Percentiles rank a stretch among this genome's conserved stretches.
phyloP scores from a whole-genome alignment of 331 rosid genomes.

The Quercus tomentella region DNA sequence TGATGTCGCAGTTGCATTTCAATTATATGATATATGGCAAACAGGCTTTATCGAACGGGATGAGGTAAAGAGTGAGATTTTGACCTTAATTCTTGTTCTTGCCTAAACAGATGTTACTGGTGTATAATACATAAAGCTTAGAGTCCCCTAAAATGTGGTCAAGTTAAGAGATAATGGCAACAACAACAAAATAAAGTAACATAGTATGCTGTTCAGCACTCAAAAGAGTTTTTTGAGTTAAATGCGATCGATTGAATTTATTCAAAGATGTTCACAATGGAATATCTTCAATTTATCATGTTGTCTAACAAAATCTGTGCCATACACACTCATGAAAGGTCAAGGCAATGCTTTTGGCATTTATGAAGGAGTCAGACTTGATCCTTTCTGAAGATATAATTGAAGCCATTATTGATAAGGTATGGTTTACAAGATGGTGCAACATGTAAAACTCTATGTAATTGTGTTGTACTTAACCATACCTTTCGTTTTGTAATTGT shows the following conservation, averaged over 20 bases:
- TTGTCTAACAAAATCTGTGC: not conserved
- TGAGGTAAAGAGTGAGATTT: slow-evolving; percentile 31
- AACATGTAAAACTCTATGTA: not conserved
- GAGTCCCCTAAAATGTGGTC: too few relatives aligned
- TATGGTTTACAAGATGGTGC: not conserved
- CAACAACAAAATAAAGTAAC: not conserved
- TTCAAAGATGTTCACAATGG: too few relatives aligned
- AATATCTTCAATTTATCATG: too few relatives aligned
- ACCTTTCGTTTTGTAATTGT: not conserved
- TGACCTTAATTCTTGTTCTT: not conserved
- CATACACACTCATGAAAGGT: slow-evolving; percentile 3
- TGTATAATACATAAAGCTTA: too few relatives aligned
- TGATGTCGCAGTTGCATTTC: slow-evolving; percentile 53
- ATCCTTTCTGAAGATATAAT: slow-evolving; percentile 22
- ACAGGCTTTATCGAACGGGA: slow-evolving; percentile 46
- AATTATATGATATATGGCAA: slow-evolving; percentile 40
- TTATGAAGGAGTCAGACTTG: slow-evolving; percentile 27
- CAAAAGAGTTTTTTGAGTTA: too few relatives aligned
- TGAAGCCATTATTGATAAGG: slow-evolving; percentile 24
- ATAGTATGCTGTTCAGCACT: not conserved
- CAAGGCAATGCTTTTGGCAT: slow-evolving; percentile 26
- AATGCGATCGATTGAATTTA: too few relatives aligned
- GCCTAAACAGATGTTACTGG: not conserved
- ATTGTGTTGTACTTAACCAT: not conserved
- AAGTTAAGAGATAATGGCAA: too few relatives aligned